Evolutionary conservation across 2,329 filamentous ascomycete genomes (phyloP), one percentile per base, ranked within the genome.

Genomic region (Parastagonospora nodorum): DNA sequence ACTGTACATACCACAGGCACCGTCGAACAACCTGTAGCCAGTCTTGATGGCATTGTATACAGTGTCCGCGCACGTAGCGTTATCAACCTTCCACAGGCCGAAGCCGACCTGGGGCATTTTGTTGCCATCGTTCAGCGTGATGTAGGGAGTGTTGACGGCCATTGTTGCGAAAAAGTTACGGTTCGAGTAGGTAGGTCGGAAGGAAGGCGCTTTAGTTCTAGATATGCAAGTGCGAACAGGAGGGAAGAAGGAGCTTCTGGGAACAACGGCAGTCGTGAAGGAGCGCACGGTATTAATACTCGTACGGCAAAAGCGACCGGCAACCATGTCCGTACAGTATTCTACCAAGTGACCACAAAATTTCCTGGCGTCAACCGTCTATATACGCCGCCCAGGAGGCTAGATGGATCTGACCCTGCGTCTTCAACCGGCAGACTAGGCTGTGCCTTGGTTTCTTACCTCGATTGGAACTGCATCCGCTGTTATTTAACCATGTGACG

Each of bases 11-110:
- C 69, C 69, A 50, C 69, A 72, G 48, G 71, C 69, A 29, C 71
- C 69, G 39, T 73, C 71, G 33, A 73, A 72, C 24, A 73, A 49
- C 42, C 71, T 67, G 67, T 74, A 74, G 48, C 71, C 71, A 24
- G 55, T 57, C 63, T 72, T 72, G 60, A 74, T 74, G 44, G 71
- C 71, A 50, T 68, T 66, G 53, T 72, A 72, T 5, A 72, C 66
- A 42, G 58, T 60, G 36, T 72, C 68, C 8, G 68, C 66, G 49
- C 64, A 68, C 8, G 56, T 67, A 12, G 39, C 53, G 50, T 72
- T 72, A 54, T 67, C 63, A 24, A 72, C 63, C 48, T 72, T 72
- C 68, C 68, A 72, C 48, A 71, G 54, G 14, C 68, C 68, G 42
- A 71, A 68, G 24, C 68, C 68, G 35, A 72, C 68, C 51, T 69